Conservation (phyloP, 2,329 filamentous ascomycete species). For the Alternaria infectoria region DNA sequence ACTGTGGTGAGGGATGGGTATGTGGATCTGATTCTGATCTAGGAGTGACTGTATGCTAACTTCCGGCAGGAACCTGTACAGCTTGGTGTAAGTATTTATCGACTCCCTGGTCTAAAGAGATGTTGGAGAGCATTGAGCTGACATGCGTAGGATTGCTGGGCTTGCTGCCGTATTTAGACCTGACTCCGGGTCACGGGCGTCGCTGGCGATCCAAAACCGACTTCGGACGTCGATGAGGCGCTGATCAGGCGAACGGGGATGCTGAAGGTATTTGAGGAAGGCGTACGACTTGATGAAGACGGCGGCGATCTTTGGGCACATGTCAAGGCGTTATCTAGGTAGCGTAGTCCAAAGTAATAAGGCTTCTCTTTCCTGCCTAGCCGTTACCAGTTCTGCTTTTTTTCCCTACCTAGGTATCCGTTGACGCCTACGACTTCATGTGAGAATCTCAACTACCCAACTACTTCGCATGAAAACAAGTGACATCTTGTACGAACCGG, state of each 20-base stretch:
- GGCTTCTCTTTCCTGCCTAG: background rate
- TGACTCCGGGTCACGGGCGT: background rate
- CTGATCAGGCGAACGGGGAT: too few species aligned
- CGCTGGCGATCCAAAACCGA: background rate
- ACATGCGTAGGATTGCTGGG: background rate
- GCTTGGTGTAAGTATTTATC: background rate
- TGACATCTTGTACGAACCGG: too few species aligned
- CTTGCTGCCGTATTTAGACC: background rate
- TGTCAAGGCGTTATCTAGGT: background rate
- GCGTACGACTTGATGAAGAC: background rate
- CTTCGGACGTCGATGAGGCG: background rate
- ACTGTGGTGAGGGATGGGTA: background rate
- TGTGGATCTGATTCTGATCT: background rate
- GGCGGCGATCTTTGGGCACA: background rate
- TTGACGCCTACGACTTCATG: too few species aligned
- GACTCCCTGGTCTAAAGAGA: too few species aligned
- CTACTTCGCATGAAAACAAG: background rate
- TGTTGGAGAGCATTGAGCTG: background rate
- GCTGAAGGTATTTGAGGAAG: too few species aligned
- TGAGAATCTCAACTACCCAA: background rate
- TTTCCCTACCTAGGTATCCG: too few species aligned
- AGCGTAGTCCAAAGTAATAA: background rate
- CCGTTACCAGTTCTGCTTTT: background rate
- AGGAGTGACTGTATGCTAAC: background rate
- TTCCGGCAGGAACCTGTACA: background rate